phyloP scores from a whole-genome alignment of 805 yeast genomes.

The Ogataea pilisensis region DNA sequence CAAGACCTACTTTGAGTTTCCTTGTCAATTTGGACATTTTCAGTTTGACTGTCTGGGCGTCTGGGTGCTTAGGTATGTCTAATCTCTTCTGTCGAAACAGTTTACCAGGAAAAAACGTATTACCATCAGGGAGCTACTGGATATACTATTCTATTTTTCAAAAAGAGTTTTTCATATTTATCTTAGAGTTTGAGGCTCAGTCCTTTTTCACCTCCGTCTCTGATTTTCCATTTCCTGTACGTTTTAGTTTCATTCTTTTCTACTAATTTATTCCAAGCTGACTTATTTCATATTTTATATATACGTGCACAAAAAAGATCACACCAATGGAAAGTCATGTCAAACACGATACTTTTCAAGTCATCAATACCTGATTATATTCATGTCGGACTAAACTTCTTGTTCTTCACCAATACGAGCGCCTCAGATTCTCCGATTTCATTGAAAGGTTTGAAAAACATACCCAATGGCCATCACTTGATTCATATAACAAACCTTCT shows the following conservation, averaged over 20 bases:
- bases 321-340: not conserved
- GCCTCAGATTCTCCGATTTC: conserved; percentile 1
- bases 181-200: too few species aligned
- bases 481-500: conserved; percentile 45
- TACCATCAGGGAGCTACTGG: too few species aligned
- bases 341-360: conserved; percentile 13
- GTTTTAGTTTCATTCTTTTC: too few species aligned
- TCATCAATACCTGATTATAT: conserved; percentile 10
- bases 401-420: conserved; percentile 19
- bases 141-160: too few species aligned
- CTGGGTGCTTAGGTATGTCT: not conserved
- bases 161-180: too few species aligned
- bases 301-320: not conserved
- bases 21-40: conserved; percentile 12
- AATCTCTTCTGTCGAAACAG: too few species aligned
- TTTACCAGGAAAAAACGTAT: too few species aligned
- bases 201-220: too few species aligned
- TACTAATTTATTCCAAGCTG: too few species aligned
- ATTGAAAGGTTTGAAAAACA: conserved; percentile 45
- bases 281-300: too few species aligned
- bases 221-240: too few species aligned
- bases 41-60: not conserved
- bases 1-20: conserved; percentile 76
- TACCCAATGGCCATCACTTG: conserved; percentile 50
- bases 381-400: conserved; percentile 23